These are phyloP conservation scores for Colletotrichum sojae DNA, from an alignment of 2,329 filamentous ascomycete genomes.

Conservation along the genomic window DNA sequence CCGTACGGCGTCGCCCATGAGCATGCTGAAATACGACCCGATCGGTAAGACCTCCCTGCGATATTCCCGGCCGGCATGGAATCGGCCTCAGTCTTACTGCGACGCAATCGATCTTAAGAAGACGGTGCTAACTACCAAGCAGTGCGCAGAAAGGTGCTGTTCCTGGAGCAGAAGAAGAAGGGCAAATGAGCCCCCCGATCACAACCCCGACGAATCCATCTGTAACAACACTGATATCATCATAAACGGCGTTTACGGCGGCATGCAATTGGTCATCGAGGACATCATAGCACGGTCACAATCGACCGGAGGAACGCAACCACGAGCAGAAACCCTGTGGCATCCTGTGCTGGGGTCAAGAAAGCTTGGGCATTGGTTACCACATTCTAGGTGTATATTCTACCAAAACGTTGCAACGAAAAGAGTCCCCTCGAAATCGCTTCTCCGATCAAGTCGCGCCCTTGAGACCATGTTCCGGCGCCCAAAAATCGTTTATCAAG, in stretches of 20 bases:
- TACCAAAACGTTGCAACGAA: slow-evolving; percentile 17
- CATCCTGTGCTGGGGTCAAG: neutral
- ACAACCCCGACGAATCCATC: slow-evolving; percentile 7
- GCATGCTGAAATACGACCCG: slow-evolving; percentile 99
- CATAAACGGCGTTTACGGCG: slow-evolving; percentile 41
- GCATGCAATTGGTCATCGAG: slow-evolving; percentile 34
- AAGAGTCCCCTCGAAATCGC: neutral
- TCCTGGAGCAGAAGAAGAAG: slow-evolving; percentile 92
- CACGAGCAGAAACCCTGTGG: slow-evolving; percentile 2
- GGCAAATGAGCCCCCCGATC: slow-evolving; percentile 62
- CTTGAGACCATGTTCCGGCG: neutral
- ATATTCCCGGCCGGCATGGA: neutral
- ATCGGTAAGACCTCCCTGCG: slow-evolving; percentile 73
- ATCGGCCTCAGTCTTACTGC: too few relatives aligned
- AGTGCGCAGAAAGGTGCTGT: slow-evolving; percentile 97
- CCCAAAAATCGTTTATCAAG: neutral
- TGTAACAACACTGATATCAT: slow-evolving; percentile 42
- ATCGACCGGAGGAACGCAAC: slow-evolving; percentile 3
- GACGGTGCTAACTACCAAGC: slow-evolving; percentile 33
- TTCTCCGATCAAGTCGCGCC: neutral
- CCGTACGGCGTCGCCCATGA: slow-evolving; percentile 84
- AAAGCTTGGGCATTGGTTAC: slow-evolving; percentile 5
- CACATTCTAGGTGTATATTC: slow-evolving; percentile 32
- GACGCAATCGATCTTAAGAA: neutral
- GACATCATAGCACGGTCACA: slow-evolving; percentile 22